Base-by-base conservation (phyloP, 441 rosid species). In the Biscutella laevigata region DNA sequence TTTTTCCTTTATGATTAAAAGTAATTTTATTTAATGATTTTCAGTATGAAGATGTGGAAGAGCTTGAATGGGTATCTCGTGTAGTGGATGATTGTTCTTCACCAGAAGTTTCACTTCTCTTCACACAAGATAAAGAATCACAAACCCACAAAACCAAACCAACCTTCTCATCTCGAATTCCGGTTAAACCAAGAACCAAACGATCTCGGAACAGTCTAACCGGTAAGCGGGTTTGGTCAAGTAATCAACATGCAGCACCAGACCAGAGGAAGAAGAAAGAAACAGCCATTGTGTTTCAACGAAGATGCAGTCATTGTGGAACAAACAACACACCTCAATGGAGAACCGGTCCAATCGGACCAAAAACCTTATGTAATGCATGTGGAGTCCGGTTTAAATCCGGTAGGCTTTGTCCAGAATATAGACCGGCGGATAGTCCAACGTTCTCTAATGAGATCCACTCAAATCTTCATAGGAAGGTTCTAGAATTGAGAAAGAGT, bases 251-350 rank as follows among this genome's bases (percentile, higher is more conserved):
- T 64, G 69, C 58, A 64, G 4, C 57, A 19, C 59, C 77, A 32
- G 56, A 47, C 37, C 29, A 56, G 70, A 70, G 73, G 69, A 66
- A 33, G 50, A 81, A 71, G 48, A 65, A 57, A 53, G 73, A 57
- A 25, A 27, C 35, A 4, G 33, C 51, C 7, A 4, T 53, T 19
- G 61, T 39, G 50, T 65, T 70, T 50, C 73, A 74, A 19, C 59
- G 96, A 55, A 74, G 91, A 55, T 91, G 98, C 70, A 82, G 86
- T 49, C 98, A 91, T 76, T 91, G 98, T 58, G 94, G 90, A 7
- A 86, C 87, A n/a, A 84, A 80, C 32, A 91, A 75, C 77, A 91
- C 95, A 10, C 96, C 98, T 15, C 98, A 91, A 48, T 91, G 98
- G 98, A 62, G 98, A 66, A 70, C 94, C 60, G 98, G 98, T 11